Conservation (phyloP, 140 eudicot species). For the Oenanthe javanica region DNA sequence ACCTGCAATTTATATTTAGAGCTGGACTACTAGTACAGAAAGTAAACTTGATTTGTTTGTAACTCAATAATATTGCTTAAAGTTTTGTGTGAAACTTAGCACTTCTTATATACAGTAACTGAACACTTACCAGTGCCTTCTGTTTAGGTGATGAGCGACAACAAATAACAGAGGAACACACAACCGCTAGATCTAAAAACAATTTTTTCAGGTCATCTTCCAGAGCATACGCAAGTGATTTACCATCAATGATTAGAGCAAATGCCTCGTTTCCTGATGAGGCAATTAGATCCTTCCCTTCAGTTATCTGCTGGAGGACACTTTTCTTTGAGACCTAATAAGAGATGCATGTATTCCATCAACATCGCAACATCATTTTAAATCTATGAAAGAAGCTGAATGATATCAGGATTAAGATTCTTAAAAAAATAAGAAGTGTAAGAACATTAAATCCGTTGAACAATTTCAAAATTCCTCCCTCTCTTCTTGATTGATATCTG, state of each 20-base stretch:
- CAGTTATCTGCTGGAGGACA: slow-evolving; percentile 55
- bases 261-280: slow-evolving; percentile 52
- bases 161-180: slow-evolving; percentile 88
- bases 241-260: slow-evolving; percentile 92
- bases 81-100: background rate
- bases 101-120: background rate
- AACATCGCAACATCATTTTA: slow-evolving; percentile 1
- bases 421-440: background rate
- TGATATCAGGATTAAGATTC: background rate
- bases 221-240: slow-evolving; percentile 74
- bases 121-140: slow-evolving; percentile 39
- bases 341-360: slow-evolving; percentile 2
- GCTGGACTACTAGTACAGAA: background rate
- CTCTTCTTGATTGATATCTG: background rate
- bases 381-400: background rate
- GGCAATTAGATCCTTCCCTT: slow-evolving; percentile 49
- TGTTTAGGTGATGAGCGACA: slow-evolving; percentile 98
- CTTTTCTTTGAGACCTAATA: slow-evolving; percentile 59
- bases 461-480: too few species aligned
- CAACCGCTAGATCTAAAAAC: slow-evolving; percentile 64
- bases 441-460: background rate
- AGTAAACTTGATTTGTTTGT: background rate
- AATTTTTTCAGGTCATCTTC: slow-evolving; percentile 49
- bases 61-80: background rate
- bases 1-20: slow-evolving; percentile 32